Conservation (phyloP, 768 basidiomycete species). For the Inosperma sp. region DNA sequence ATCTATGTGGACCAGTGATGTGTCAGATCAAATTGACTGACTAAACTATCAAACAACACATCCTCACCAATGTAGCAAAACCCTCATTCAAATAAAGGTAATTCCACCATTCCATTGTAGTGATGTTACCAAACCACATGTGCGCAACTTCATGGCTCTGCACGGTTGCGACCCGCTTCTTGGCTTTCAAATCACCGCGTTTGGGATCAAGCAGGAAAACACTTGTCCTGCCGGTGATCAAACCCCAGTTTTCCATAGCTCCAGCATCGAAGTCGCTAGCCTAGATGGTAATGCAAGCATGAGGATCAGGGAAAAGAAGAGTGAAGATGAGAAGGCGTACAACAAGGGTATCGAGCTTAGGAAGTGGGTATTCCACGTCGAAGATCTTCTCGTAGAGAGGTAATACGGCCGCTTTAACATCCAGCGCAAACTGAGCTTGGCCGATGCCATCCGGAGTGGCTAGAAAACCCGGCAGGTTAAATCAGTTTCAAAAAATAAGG, state of each 20-base stretch:
- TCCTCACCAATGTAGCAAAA: slow-evolving; percentile 87
- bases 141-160: slow-evolving; percentile 88
- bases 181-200: slow-evolving; percentile 63
- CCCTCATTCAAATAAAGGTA: slow-evolving; percentile 82
- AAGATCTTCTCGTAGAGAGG: slow-evolving; percentile 93
- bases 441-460: slow-evolving; percentile 79
- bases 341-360: slow-evolving; percentile 91
- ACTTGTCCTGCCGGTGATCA: slow-evolving; percentile 85
- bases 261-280: slow-evolving; percentile 87
- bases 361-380: slow-evolving; percentile 78
- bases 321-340: slow-evolving; percentile 35
- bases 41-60: too few relatives aligned
- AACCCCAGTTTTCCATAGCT: slow-evolving; percentile 93
- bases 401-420: slow-evolving; percentile 75
- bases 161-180: slow-evolving; percentile 71
- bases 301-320: not conserved
- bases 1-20: slow-evolving; percentile 39
- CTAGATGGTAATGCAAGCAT: slow-evolving; percentile 32
- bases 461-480: slow-evolving; percentile 25
- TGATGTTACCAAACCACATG: slow-evolving; percentile 91
- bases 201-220: slow-evolving; percentile 79
- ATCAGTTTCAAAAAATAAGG: not conserved
- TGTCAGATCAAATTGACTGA: not conserved
- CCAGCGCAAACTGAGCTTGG: slow-evolving; percentile 82
- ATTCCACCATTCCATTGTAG: slow-evolving; percentile 93